Conservation (phyloP, 2,329 filamentous ascomycete species). For the Botrytis deweyae region DNA sequence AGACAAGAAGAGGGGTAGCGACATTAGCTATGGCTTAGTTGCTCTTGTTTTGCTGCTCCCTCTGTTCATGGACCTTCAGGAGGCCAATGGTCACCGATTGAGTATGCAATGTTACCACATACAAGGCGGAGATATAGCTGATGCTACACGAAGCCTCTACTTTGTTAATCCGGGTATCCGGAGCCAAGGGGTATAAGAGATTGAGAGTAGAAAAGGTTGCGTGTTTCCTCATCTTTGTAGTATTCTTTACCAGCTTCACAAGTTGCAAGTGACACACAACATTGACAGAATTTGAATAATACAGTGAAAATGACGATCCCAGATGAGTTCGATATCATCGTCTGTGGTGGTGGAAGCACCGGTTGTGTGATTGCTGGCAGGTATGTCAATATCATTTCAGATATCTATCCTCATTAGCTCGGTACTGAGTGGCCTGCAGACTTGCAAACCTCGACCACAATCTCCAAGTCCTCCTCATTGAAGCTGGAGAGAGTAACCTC, state of each 20-base stretch:
- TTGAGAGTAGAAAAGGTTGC: not conserved
- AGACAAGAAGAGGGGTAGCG: conserved; percentile 20
- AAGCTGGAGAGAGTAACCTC: conserved; percentile 54
- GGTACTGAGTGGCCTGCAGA: conserved; percentile 38
- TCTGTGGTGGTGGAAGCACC: conserved; percentile 50
- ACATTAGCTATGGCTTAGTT: not conserved
- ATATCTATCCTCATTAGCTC: not conserved
- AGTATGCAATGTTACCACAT: not conserved
- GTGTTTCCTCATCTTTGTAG: not conserved
- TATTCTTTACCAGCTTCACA: not conserved
- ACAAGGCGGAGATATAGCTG: not conserved
- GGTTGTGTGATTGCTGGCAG: conserved; percentile 51
- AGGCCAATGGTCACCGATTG: not conserved
- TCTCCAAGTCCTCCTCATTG: conserved; percentile 50
- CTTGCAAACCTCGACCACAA: conserved; percentile 50
- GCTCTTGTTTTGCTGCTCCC: not conserved
- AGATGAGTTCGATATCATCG: conserved; percentile 51
- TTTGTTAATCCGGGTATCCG: not conserved
- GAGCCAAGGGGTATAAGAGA: not conserved
- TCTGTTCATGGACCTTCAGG: not conserved
- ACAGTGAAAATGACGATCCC: conserved; percentile 32
- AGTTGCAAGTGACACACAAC: not conserved
- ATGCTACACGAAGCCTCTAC: not conserved
- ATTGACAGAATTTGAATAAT: not conserved
- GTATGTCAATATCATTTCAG: conserved; percentile 22